phyloP scores from a whole-genome alignment of 257 asterid genomes.

The Craterostigma plantagineum region DNA sequence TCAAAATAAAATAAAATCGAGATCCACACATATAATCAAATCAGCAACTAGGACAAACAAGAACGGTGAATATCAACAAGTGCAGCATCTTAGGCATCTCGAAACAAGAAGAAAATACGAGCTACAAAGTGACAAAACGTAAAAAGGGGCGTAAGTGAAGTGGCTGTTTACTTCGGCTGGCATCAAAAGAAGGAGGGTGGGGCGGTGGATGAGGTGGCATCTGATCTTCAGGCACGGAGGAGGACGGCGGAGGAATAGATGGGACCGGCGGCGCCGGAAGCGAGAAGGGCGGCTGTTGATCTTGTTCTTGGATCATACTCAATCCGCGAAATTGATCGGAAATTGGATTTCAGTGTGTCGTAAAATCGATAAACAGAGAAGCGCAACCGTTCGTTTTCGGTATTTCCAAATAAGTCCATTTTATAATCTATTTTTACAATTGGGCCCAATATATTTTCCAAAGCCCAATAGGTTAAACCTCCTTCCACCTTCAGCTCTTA shows the following conservation, averaged over 20 bases:
- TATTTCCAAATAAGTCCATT: too few relatives aligned
- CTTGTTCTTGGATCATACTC: constrained; percentile 27
- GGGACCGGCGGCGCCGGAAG: constrained; percentile 50
- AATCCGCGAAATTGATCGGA: too few relatives aligned
- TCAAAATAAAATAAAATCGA: constrained; percentile 7
- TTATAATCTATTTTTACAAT: too few relatives aligned
- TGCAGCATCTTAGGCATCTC: too few relatives aligned
- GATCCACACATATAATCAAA: too few relatives aligned
- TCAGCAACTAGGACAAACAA: too few relatives aligned
- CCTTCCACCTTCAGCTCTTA: background rate
- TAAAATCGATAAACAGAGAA: too few relatives aligned
- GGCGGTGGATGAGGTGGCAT: constrained; percentile 9
- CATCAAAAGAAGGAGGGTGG: constrained; percentile 36
- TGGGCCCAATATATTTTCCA: too few relatives aligned
- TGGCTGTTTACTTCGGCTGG: constrained; percentile 41
- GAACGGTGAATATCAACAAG: background rate
- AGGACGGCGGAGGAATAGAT: constrained; percentile 20
- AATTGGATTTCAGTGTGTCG: too few relatives aligned
- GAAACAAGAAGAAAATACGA: background rate
- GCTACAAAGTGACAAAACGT: background rate
- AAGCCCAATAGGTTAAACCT: constrained; percentile 3
- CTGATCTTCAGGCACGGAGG: constrained; percentile 4
- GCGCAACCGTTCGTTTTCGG: too few relatives aligned
- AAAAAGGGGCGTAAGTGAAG: background rate
- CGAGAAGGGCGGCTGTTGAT: constrained; percentile 33